Base-by-base conservation (phyloP, 192 early-diverging fungal species). In the Linnemannia zychae region DNA sequence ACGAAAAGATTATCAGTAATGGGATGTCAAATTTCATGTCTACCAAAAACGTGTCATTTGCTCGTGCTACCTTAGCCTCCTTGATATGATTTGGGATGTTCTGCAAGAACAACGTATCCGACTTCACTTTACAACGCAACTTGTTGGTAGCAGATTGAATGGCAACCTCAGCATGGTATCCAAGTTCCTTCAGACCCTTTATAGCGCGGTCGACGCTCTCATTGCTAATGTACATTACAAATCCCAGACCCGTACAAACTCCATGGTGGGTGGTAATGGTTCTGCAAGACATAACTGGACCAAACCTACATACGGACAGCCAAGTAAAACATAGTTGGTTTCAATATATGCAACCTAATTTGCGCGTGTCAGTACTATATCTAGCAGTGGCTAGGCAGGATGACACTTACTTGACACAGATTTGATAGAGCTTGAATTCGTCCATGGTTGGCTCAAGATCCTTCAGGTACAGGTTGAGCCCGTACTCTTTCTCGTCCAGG, bases 371-470 rank as follows among this genome's bases (percentile, higher is more conserved):
- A 57, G 65, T 60, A 65, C 24, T 67, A 63, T 7, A 52, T 60
- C 38, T 9, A 9, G 31, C 15, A 0, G 22, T 3, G 22, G 15
- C 28, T 13, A 31, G 28, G 12, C 9, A 44, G 9, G 3, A 60
- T 22, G 24, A 7, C 49, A 49, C 82, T 75, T 76, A 85, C 83
- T 85, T 18, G 34, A 79, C 77, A 24, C 83, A 85, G 20, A 85
- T 67, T 6, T 85, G 74, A 33, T 85, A 85, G 4, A 85, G 46
- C 52, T 73, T 74, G 70, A 52, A 85, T 40, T 85, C 83, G 40
- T 85, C 37, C 83, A 85, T 85, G 24, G 74, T 76, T 22, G 83
- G 77, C 49, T 85, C 83, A 46, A 85, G 49, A 24, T 85, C 72
- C 44, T 78, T 85, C 16, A 85, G 68, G 60, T 71, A 85, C 24